Evolutionary conservation across 495 filamentous ascomycete genomes (phyloP), one percentile per base, ranked within the genome.

Genomic region (Aspergillus sclerotioniger): DNA sequence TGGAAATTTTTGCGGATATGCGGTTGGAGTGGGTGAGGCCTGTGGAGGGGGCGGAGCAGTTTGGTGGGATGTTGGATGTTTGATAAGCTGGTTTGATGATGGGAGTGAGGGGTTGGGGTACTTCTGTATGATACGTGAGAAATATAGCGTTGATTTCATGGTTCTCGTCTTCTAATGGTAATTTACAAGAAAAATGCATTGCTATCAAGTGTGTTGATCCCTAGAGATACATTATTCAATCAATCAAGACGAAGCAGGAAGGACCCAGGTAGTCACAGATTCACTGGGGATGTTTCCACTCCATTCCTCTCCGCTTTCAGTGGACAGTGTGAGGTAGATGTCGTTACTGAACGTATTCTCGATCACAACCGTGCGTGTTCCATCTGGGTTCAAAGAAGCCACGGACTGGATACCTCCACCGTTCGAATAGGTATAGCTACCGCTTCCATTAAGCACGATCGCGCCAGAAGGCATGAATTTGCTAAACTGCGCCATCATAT

Each of bases 401-500:
- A 82, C 74, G 20, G 72, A 75, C 65, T 83, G 78, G 15, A 81
- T 33, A 16, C 76, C 79, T 12, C 56, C 57, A 31, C 75, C 74
- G 48, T 62, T 67, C 4, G 64, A 64, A 59, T 79, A 79, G 10
- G 73, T 78, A 48, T 77, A 80, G 54, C 77, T 80, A 0, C 80
- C 79, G 8, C 63, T 70, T 8, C 75, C 77, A 66, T 59, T 65
- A 9, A 83, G 62, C 33, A 82, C 70, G 13, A 69, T 69, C 0
- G 80, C 78, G 37, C 79, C 80, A 15, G 70, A 71, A 16, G 78
- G 76, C 56, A 84, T 83, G 60, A 82, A 84, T 63, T 78, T 81
- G 64, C 76, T 80, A 64, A 80, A 82, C 57, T 84, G 82, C 12
- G 78, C 80, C 46, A 84, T 73, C 73, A 80, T 80, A 52, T 84